Evolutionary conservation across 192 early-diverging fungal species (phyloP).

Genomic region (Gonapodya sp.): DNA sequence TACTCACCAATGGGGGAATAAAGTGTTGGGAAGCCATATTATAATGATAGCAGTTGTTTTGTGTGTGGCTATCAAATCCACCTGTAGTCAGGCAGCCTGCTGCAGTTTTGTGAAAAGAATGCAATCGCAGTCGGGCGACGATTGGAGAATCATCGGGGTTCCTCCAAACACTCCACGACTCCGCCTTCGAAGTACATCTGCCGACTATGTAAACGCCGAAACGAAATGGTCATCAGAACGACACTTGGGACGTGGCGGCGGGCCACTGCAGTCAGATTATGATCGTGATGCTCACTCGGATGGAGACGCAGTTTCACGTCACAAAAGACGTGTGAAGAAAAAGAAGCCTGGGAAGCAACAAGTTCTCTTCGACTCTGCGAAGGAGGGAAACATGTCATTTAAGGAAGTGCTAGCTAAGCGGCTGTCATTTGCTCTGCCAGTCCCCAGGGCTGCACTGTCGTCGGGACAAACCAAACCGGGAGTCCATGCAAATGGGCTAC

Average conservation of each 20-base stretch:
- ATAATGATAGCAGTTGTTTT: too few relatives aligned
- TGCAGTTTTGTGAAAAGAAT: too few relatives aligned
- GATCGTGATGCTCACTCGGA: background rate
- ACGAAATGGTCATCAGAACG: background rate
- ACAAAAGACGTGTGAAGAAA: background rate
- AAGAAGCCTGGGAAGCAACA: background rate
- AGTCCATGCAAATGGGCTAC: background rate
- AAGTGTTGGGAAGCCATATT: slow-evolving; percentile 49
- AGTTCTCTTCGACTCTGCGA: background rate
- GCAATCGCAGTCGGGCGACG: too few relatives aligned
- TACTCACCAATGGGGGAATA: slow-evolving; percentile 61
- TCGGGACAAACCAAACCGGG: background rate
- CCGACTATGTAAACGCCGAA: background rate
- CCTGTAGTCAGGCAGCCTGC: too few relatives aligned
- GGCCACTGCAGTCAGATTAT: background rate
- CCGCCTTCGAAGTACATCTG: background rate
- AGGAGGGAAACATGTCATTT: background rate
- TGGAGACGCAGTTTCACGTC: background rate
- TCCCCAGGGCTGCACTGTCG: background rate
- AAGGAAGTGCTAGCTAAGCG: background rate
- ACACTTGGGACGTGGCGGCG: background rate
- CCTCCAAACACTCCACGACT: background rate
- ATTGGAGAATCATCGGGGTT: too few relatives aligned
- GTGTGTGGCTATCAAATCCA: too few relatives aligned
- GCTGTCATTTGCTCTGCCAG: background rate